phyloP scores from a whole-genome alignment of 192 early-diverging fungal genomes.

The Dissophora globulifera region DNA sequence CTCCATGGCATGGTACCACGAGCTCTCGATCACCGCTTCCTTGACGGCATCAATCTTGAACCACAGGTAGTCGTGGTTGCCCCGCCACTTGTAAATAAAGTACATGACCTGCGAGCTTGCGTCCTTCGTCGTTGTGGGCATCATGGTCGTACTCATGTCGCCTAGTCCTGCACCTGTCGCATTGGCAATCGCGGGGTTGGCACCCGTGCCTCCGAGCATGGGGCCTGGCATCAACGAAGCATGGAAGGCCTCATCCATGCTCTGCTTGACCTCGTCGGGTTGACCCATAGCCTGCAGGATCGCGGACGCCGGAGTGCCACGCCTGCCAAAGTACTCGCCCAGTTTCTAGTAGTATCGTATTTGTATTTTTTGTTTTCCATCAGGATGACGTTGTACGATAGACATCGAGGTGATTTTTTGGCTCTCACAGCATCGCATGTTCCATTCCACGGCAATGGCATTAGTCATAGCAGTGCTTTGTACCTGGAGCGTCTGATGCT shows the following conservation, averaged over 20 bases:
- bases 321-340: slow-evolving; percentile 57
- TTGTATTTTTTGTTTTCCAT: background rate
- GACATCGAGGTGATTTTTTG: too few relatives aligned
- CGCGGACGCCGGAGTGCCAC: slow-evolving; percentile 54
- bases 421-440: too few relatives aligned
- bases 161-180: slow-evolving; percentile 30
- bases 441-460: too few relatives aligned
- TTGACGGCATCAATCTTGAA: slow-evolving; percentile 57
- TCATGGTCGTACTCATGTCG: slow-evolving; percentile 43
- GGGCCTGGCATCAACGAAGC: slow-evolving; percentile 44
- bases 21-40: slow-evolving; percentile 57
- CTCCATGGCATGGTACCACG: slow-evolving; percentile 50
- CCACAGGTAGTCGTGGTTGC: slow-evolving; percentile 56
- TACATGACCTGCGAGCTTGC: slow-evolving; percentile 32
- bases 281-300: slow-evolving; percentile 57
- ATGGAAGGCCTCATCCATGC: slow-evolving; percentile 31
- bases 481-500: slow-evolving; percentile 54
- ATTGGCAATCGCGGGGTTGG: background rate
- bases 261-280: slow-evolving; percentile 60
- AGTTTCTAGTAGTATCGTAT: too few relatives aligned
- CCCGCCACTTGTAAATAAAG: slow-evolving; percentile 52
- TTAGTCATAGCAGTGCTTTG: background rate
- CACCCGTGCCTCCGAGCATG: slow-evolving; percentile 14
- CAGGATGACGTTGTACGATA: background rate
- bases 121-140: slow-evolving; percentile 25